Percentiles rank a stretch among this genome's conserved stretches.
These are phyloP conservation scores for Paramecium tetraurelia DNA, from an alignment of 73 alveolate genomes.

Conservation along the genomic window DNA sequence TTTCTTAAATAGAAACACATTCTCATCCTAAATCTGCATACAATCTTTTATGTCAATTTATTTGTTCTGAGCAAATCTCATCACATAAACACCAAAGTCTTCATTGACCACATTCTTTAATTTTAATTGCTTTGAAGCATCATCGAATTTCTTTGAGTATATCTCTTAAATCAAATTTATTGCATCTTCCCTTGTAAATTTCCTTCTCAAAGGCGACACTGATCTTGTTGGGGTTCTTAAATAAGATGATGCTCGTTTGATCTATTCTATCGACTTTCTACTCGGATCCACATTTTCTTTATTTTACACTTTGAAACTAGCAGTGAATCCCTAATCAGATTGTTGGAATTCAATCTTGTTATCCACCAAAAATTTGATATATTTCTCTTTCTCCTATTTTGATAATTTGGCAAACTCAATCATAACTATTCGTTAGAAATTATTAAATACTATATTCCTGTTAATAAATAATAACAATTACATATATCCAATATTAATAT, in stretches of 20 bases:
- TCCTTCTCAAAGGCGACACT: conserved; percentile 4
- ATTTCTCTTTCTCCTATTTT: conserved; percentile 8
- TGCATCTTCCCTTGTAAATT: neutral
- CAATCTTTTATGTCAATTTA: conserved; percentile 21
- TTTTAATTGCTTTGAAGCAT: neutral
- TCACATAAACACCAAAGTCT: neutral
- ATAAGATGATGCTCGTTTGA: neutral
- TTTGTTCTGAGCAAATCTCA: neutral
- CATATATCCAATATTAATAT: neutral
- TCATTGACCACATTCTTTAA: neutral
- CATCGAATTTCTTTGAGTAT: conserved; percentile 12
- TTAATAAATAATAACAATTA: neutral
- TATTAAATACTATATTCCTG: neutral
- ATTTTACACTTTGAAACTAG: neutral
- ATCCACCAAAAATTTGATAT: conserved; percentile 7
- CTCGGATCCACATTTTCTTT: conserved; percentile 32
- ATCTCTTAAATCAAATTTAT: neutral
- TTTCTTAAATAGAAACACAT: conserved; percentile 5
- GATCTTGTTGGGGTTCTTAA: neutral
- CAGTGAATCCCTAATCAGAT: neutral
- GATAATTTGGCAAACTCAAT: conserved; percentile 30
- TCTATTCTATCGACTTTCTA: neutral
- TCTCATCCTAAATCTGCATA: neutral
- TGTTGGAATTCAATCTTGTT: neutral
- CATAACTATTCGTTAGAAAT: conserved; percentile 38